Base-by-base conservation (phyloP, 2,329 filamentous ascomycete genomes). In the Arthrobotrys megalospora region DNA sequence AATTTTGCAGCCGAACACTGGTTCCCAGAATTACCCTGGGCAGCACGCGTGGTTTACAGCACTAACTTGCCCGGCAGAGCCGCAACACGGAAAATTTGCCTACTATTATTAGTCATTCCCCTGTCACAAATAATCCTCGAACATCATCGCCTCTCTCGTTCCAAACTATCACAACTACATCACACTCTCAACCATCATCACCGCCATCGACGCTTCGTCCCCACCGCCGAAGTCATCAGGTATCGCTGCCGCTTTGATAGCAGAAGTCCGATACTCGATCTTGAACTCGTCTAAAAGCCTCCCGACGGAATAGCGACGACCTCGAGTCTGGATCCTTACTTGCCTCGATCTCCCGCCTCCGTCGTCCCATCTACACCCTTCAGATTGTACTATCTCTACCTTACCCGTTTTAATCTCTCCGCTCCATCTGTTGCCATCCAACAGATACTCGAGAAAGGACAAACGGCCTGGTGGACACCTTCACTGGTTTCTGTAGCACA, bases 321-420 rank as follows among this genome's bases (percentile, higher is more conserved):
- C 45, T 65, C 34, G 60, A 67, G 75, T 68, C 47, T 60, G 47
- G 67, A 71, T 78, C 62, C 75, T 72, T 72, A 47, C 50, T 24
- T 41, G 10, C 14, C 55, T 62, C 47, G 47, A 47, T n/a, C 43
- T 63, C 41, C 65, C 60, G 36, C 41, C 58, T 65, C 53, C 60
- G 53, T 69, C 63, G 32, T 66, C 62, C 45, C 32, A 43, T 52
- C 45, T 11, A 34, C 36, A 38, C 52, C 41, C 62, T 64, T 71
- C 55, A 71, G 76, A 79, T 79, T 66, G 55, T 79, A 63, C 70
- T 75, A 69, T 79, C 45, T 75, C 76, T 75, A 36, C 69, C 69
- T 67, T 36, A 7, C 62, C 67, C 47, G 53, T 32, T 68, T 52
- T 67, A 53, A 0, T n/a, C 36, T 72, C 64, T 66, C 47, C 38